Percentiles rank a stretch among this genome's conserved stretches.
phyloP scores from a whole-genome alignment of 345 rosid species.

The Eucalyptus curtisii region DNA sequence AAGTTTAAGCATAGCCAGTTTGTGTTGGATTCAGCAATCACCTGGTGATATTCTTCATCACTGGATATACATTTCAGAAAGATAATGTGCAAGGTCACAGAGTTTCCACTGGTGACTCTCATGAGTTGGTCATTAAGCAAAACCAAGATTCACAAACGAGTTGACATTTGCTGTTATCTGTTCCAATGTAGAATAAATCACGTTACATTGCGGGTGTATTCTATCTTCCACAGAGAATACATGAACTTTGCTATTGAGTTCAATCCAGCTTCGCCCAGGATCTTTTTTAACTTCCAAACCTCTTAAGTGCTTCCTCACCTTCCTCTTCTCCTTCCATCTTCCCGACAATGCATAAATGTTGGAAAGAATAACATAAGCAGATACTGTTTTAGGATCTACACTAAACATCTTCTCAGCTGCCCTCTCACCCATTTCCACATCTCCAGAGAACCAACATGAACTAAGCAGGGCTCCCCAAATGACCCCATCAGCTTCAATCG shows the following conservation, averaged over 20 bases:
- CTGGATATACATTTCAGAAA: not conserved
- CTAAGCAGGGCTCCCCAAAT: constrained; percentile 49
- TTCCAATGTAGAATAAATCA: constrained; percentile 22
- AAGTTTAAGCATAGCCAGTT: not conserved
- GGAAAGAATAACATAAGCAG: constrained; percentile 32
- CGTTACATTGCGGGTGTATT: constrained; percentile 11
- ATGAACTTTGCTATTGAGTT: constrained; percentile 13
- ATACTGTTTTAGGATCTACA: constrained; percentile 17
- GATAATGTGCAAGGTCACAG: not conserved
- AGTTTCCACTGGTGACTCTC: not conserved
- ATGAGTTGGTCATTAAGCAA: not conserved
- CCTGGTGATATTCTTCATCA: not conserved
- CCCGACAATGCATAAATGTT: constrained; percentile 38
- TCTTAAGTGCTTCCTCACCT: constrained; percentile 28
- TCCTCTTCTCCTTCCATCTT: constrained; percentile 40
- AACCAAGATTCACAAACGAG: not conserved
- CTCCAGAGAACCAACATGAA: constrained; percentile 39
- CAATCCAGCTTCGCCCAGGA: constrained; percentile 53
- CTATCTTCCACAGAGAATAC: constrained; percentile 32
- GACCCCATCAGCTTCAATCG: constrained; percentile 37
- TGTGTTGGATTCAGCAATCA: not conserved
- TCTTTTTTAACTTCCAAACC: constrained; percentile 34
- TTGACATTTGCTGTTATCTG: constrained; percentile 26
- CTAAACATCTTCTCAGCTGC: constrained; percentile 28
- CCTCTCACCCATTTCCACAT: constrained; percentile 44